phyloP scores from a whole-genome alignment of 2,329 filamentous ascomycete species.

The Trichoderma guizhouense region DNA sequence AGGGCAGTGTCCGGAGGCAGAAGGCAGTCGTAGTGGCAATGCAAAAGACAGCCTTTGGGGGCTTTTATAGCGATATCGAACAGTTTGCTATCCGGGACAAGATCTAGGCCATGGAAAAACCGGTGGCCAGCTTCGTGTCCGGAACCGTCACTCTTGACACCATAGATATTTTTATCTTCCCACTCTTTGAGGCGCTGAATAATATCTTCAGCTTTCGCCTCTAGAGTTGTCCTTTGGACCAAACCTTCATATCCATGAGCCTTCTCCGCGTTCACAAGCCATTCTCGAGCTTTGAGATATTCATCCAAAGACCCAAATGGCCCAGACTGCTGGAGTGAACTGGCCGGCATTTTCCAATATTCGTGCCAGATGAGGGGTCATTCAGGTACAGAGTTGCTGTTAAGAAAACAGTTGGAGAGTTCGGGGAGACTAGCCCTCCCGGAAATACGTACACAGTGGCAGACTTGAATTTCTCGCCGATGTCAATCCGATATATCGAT shows the following conservation, averaged over 20 bases:
- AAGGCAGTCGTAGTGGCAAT: slow-evolving; percentile 78
- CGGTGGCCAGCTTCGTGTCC: slow-evolving; percentile 1
- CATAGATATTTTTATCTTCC: slow-evolving; percentile 1
- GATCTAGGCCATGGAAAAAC: background rate
- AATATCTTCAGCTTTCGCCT: background rate
- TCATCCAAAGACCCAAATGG: background rate
- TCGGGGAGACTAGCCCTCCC: background rate
- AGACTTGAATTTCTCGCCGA: background rate
- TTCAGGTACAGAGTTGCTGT: background rate
- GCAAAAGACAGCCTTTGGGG: slow-evolving; percentile 83
- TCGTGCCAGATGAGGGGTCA: background rate
- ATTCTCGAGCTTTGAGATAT: slow-evolving; percentile 5
- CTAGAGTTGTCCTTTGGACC: background rate
- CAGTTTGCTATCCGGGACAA: slow-evolving; percentile 59
- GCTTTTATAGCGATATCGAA: slow-evolving; percentile 82
- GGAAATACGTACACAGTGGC: background rate
- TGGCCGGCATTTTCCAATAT: background rate
- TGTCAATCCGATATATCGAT: background rate
- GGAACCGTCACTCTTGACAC: background rate
- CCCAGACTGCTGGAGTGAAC: background rate
- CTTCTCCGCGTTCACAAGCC: background rate
- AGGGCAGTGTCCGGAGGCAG: background rate
- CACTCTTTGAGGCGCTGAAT: background rate
- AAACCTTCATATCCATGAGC: background rate
- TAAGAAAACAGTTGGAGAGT: background rate